Base-by-base conservation (phyloP, 2,329 filamentous ascomycete species). In the Davidsoniella australis region DNA sequence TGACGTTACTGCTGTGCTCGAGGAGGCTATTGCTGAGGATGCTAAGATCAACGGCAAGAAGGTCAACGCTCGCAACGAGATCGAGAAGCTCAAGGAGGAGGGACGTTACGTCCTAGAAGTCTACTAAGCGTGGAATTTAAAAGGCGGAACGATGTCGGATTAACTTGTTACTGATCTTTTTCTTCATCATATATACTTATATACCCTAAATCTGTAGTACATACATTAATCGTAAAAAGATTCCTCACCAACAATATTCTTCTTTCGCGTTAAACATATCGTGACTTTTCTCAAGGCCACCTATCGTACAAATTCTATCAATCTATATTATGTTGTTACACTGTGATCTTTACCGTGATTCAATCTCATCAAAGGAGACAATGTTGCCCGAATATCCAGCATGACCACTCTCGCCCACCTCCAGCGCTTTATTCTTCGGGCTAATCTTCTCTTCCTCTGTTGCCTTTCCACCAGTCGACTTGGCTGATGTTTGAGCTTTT, bases 61-160 rank as follows among this genome's bases (percentile, higher is more conserved):
- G 78, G 73, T 93, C 39, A 87, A 94, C 61, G 69, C 82, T 2
- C 72, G 73, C 58, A 88, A 88, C 73, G 87, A 93, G 73, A 96
- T 98, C 69, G 93, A 98, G 72, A 82, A 82, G 68, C 70, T 98
- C 58, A 98, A 98, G 82, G 91, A 98, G 64, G 82, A 86, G 58
- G 77, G 83, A 54, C 75, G 91, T 62, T 98, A 96, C 68, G 89
- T 98, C 47, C 73, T 98, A 49, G 91, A 98, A 69, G 91, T 96
- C 50, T 96, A 96, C 67, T 96, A 85, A 55, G 44, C 49, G 8
- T 44, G 20, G 9, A 12, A 29, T 3, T 24, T n/a, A 14, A 40
- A 40, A 29, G 40, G 4, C 8, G 14, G 3, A 12, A 24, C 16
- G 17, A 38, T 39, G 38, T 14, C 39, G 18, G 20, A 37, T 24